Conservation (phyloP, 129 eudicot species). For the Flaveria trinervia region DNA sequence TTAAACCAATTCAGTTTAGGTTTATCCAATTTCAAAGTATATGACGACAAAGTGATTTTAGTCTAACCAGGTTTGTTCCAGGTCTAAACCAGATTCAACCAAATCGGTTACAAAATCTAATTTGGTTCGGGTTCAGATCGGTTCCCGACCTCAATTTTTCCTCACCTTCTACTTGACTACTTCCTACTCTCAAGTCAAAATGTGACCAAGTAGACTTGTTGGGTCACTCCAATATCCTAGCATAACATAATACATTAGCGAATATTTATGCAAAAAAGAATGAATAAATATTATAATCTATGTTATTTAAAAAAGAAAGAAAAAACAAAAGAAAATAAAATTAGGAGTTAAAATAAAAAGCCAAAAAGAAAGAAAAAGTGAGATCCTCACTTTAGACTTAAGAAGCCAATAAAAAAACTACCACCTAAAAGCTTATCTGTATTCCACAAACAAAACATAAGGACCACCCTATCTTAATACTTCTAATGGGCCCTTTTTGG, state of each 20-base stretch:
- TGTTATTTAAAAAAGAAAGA: too few relatives aligned
- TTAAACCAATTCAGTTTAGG: too few relatives aligned
- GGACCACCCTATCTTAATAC: constrained; percentile 8
- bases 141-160: too few relatives aligned
- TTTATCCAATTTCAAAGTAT: too few relatives aligned
- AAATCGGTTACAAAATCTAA: too few relatives aligned
- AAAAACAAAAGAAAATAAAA: not conserved
- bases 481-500: constrained; percentile 17
- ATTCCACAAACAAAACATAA: constrained; percentile 27
- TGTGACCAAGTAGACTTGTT: not conserved
- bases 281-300: too few relatives aligned
- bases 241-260: not conserved
- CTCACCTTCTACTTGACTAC: too few relatives aligned
- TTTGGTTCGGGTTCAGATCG: too few relatives aligned
- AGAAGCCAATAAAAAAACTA: constrained; percentile 21
- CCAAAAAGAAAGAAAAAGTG: not conserved
- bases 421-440: constrained; percentile 22
- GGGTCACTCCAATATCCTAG: not conserved
- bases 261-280: not conserved
- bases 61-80: too few relatives aligned
- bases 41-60: too few relatives aligned
- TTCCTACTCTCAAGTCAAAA: too few relatives aligned
- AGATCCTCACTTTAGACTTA: not conserved
- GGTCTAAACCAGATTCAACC: too few relatives aligned
- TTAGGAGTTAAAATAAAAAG: not conserved